A percentile compares a stretch with the other conserved stretches of the same genome.
phyloP scores from a whole-genome alignment of 805 yeast species.

The Blastobotrys mokoenaii region DNA sequence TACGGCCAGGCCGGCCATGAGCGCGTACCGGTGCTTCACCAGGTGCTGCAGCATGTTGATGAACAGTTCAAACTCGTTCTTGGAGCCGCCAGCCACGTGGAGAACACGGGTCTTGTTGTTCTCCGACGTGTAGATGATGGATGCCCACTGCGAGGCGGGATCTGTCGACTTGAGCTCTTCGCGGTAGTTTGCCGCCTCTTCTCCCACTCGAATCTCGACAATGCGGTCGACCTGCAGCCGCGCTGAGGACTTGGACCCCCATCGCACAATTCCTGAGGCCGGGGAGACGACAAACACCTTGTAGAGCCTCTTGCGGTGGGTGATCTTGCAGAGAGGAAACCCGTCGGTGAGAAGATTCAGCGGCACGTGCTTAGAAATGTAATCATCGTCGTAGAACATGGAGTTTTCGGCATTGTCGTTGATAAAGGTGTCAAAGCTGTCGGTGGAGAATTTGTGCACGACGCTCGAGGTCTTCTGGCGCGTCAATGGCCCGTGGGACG shows the following conservation, averaged over 20 bases:
- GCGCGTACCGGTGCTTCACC: slow-evolving; percentile 47
- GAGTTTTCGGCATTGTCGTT: no score
- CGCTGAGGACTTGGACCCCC: slow-evolving; percentile 46
- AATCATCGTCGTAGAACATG: no score
- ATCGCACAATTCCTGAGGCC: slow-evolving; percentile 43
- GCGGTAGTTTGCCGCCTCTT: slow-evolving; percentile 73
- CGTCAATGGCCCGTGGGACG: no score
- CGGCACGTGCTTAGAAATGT: no score
- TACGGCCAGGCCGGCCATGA: slow-evolving; percentile 54
- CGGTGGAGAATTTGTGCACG: no score
- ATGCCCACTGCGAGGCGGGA: slow-evolving; percentile 63
- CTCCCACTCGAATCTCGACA: slow-evolving; percentile 50
- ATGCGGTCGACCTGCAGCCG: slow-evolving; percentile 52
- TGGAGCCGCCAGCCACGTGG: slow-evolving; percentile 61
- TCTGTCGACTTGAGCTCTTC: slow-evolving; percentile 74
- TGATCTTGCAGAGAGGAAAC: slow-evolving; percentile 54
- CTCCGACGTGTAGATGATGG: slow-evolving; percentile 60
- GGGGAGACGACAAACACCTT: slow-evolving; percentile 50
- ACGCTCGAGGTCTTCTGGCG: no score
- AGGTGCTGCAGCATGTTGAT: slow-evolving; percentile 47
- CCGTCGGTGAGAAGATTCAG: slow-evolving; percentile 50
- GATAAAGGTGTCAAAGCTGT: no score
- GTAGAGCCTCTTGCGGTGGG: slow-evolving; percentile 59
- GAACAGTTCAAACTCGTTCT: slow-evolving; percentile 45
- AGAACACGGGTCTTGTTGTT: slow-evolving; percentile 64